Conservation (phyloP, 2,329 filamentous ascomycete genomes). For the Colletotrichum phormii region DNA sequence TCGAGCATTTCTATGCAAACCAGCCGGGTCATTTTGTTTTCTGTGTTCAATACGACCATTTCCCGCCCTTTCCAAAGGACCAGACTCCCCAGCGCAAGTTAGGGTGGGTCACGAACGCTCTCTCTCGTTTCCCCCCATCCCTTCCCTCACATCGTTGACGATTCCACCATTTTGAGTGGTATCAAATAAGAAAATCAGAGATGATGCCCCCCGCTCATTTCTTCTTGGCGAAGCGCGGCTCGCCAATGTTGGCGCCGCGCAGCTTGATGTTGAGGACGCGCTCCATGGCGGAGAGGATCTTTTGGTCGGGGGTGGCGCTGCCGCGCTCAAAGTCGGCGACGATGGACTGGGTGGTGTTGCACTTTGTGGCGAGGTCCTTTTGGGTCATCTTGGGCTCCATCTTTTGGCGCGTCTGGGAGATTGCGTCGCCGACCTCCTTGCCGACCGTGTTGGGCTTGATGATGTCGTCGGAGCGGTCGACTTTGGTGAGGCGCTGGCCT, state of each 20-base stretch:
- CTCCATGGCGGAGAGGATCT: conserved; percentile 83
- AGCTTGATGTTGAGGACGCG: conserved; percentile 89
- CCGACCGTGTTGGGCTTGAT: conserved; percentile 96
- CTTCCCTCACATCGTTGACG: background rate
- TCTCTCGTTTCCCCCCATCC: background rate
- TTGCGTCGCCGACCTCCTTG: conserved; percentile 82
- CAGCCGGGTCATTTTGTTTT: conserved; percentile 14
- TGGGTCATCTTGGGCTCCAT: conserved; percentile 97
- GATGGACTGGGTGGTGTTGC: conserved; percentile 85
- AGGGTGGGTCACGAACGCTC: background rate
- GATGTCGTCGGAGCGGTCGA: conserved; percentile 97
- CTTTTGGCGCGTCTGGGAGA: conserved; percentile 81
- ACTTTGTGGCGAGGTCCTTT: conserved; percentile 86
- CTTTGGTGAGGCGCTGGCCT: conserved; percentile 96
- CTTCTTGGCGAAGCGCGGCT: conserved; percentile 85
- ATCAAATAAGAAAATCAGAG: background rate
- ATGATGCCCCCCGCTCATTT: conserved; percentile 46
- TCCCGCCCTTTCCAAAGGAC: conserved; percentile 21
- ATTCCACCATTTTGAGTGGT: background rate
- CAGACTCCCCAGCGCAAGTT: conserved; percentile 30
- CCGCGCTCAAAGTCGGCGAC: conserved; percentile 90
- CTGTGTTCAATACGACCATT: conserved; percentile 9
- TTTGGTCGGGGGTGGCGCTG: conserved; percentile 83
- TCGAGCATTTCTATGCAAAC: conserved; percentile 30
- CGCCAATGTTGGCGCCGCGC: conserved; percentile 85